Percentiles rank a stretch among this genome's conserved stretches.
Conservation (phyloP, 2,329 filamentous ascomycete species). For the Ophiocordyceps camponoti-leonardi region DNA sequence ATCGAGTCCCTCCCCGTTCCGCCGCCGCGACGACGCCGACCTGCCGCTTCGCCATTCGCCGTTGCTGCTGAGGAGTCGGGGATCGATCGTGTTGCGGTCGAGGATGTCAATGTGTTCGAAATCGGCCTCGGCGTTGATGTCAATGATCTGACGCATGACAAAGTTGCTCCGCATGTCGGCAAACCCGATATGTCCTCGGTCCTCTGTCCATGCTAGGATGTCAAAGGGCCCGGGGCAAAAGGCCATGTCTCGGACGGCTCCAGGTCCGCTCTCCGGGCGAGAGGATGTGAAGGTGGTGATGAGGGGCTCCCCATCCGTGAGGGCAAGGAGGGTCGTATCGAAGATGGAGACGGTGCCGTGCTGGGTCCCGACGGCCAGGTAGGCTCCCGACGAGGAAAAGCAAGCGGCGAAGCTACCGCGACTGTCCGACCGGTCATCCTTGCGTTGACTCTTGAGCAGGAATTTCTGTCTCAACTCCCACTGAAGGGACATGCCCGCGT, state of each 20-base stretch:
- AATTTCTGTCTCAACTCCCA: slow-evolving; percentile 36
- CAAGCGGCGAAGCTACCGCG: slow-evolving; percentile 62
- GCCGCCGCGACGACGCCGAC: slow-evolving; percentile 3
- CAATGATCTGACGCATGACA: slow-evolving; percentile 49
- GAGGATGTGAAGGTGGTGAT: slow-evolving; percentile 66
- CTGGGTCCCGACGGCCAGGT: slow-evolving; percentile 64
- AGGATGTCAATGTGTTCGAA: slow-evolving; percentile 39
- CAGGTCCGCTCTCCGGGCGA: slow-evolving; percentile 48
- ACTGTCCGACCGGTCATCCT: slow-evolving; percentile 34
- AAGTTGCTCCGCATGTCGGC: slow-evolving; percentile 56
- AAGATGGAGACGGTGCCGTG: slow-evolving; percentile 67
- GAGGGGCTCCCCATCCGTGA: slow-evolving; percentile 37
- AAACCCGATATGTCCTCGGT: slow-evolving; percentile 58
- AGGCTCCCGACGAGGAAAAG: slow-evolving; percentile 54
- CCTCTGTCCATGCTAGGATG: slow-evolving; percentile 85
- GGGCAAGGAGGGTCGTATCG: slow-evolving; percentile 32
- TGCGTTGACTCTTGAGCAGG: slow-evolving; percentile 39
- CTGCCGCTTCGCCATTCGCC: slow-evolving; percentile 19
- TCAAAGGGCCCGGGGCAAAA: slow-evolving; percentile 87
- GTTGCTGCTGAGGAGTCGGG: slow-evolving; percentile 30
- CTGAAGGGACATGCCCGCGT: slow-evolving; percentile 14
- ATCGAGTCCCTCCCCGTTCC: slow-evolving; percentile 17
- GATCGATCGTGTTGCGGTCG: slow-evolving; percentile 36
- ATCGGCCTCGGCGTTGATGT: slow-evolving; percentile 40
- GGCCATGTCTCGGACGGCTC: slow-evolving; percentile 77